A percentile compares a stretch with the other conserved stretches of the same genome.
Evolutionary conservation across 805 yeast species (phyloP).

Genomic region (Pichia californica): DNA sequence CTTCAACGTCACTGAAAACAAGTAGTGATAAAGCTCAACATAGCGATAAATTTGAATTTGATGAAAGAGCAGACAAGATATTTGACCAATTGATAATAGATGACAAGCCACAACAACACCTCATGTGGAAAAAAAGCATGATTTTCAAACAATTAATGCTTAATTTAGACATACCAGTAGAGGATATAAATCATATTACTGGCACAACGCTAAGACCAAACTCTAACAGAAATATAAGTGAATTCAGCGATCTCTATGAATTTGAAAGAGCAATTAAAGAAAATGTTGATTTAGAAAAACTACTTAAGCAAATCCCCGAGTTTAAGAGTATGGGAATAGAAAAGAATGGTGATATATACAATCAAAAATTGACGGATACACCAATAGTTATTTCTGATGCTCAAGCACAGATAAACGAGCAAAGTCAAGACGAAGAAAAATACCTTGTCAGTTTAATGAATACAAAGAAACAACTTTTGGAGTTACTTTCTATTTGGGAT

Average conservation of each 20-base stretch:
- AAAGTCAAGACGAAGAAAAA: slow-evolving; percentile 35
- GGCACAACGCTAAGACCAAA: slow-evolving; percentile 33
- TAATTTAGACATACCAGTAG: slow-evolving; percentile 67
- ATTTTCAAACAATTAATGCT: slow-evolving; percentile 58
- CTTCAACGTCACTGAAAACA: too few species aligned
- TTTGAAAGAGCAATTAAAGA: slow-evolving; percentile 1
- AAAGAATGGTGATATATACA: slow-evolving; percentile 23
- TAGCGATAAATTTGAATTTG: slow-evolving; percentile 11
- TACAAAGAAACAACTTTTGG: slow-evolving; percentile 33
- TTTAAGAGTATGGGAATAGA: slow-evolving; percentile 19
- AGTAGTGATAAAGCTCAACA: too few species aligned
- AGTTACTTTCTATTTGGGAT: slow-evolving; percentile 40
- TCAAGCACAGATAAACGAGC: slow-evolving; percentile 16
- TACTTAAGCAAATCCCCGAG: slow-evolving; percentile 27
- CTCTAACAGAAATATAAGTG: background rate
- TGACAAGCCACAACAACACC: slow-evolving; percentile 41
- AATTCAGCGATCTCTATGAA: slow-evolving; percentile 12
- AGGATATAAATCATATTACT: slow-evolving; percentile 18
- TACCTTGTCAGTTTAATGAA: slow-evolving; percentile 18
- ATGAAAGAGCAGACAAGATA: slow-evolving; percentile 21
- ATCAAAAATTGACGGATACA: slow-evolving; percentile 19
- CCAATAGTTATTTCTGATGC: slow-evolving; percentile 12
- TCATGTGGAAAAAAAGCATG: slow-evolving; percentile 65
- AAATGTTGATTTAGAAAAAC: background rate
- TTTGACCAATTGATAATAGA: slow-evolving; percentile 20